Percentiles rank a stretch among this genome's conserved stretches.
These are phyloP conservation scores for Sporopachydermia quercuum DNA, from an alignment of 805 yeast genomes.

Conservation along the genomic window DNA sequence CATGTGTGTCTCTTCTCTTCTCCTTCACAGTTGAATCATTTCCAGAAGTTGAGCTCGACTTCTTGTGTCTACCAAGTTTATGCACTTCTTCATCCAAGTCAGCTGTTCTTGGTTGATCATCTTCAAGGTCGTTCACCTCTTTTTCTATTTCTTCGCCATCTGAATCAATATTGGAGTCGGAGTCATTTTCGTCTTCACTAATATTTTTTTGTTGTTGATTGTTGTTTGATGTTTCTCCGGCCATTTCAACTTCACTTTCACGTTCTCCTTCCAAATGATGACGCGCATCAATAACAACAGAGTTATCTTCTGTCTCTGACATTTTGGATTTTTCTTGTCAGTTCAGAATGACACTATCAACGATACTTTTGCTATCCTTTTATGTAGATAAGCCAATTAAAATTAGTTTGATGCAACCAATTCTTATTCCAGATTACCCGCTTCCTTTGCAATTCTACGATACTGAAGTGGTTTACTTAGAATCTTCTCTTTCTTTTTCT, in stretches of 20 bases:
- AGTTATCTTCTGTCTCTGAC: conserved; percentile 6
- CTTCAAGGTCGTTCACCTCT: conserved; percentile 4
- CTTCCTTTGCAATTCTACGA: no score
- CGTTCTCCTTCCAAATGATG: background rate
- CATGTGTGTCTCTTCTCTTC: conserved; percentile 5
- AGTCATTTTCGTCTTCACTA: conserved; percentile 5
- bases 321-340: no score
- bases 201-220: conserved; percentile 1
- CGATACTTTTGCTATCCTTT: no score
- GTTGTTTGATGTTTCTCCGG: background rate
- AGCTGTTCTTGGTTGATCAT: conserved; percentile 19
- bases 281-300: conserved; percentile 1
- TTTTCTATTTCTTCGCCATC: conserved; percentile 6
- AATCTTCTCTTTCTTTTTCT: no score
- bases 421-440: no score
- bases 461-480: no score
- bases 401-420: no score
- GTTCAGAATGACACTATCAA: no score
- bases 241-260: conserved; percentile 4
- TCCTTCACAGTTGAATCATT: conserved; percentile 7
- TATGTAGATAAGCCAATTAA: no score
- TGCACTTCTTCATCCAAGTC: conserved; percentile 25
- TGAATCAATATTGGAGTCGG: background rate
- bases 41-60: conserved; percentile 7
- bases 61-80: conserved; percentile 21